Conservation (phyloP, 1,284 basidiomycete genomes). For the Anthracocystis setariae region DNA sequence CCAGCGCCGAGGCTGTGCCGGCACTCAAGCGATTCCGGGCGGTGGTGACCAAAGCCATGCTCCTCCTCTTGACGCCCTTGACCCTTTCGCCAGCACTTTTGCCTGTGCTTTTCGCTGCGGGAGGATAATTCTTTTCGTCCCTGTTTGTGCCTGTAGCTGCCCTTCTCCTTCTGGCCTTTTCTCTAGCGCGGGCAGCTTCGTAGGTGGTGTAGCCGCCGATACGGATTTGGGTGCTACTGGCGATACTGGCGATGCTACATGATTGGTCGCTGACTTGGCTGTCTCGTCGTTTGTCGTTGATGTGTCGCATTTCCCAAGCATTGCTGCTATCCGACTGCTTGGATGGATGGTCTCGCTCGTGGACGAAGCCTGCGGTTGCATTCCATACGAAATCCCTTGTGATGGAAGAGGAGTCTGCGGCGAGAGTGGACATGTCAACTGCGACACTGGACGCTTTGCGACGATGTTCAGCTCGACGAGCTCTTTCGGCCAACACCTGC, state of each 20-base stretch:
- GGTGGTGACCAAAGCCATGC: conserved; percentile 31
- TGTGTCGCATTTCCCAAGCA: conserved; percentile 12
- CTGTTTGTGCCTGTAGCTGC: conserved; percentile 2
- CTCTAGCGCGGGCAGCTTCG: conserved; percentile 35
- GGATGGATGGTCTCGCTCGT: conserved; percentile 15
- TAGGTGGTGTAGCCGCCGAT: conserved; percentile 37
- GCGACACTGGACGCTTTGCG: conserved; percentile 24
- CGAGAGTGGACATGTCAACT: conserved; percentile 27
- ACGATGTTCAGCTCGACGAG: conserved; percentile 23
- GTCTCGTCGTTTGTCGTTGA: conserved; percentile 10
- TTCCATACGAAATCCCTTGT: conserved; percentile 38
- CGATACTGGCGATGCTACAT: conserved; percentile 18
- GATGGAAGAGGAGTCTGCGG: conserved; percentile 9
- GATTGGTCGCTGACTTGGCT: conserved; percentile 25
- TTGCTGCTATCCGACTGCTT: not conserved
- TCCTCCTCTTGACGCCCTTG: conserved; percentile 24
- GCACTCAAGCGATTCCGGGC: conserved; percentile 29
- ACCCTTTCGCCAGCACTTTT: conserved; percentile 18
- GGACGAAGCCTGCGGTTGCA: conserved; percentile 15
- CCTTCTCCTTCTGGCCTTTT: conserved; percentile 15
- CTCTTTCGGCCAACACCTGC: conserved; percentile 35
- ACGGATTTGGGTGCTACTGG: conserved; percentile 34
- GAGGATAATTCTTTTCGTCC: conserved; percentile 12
- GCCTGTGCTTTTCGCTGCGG: conserved; percentile 26
- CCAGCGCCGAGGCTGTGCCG: conserved; percentile 26